Evolutionary conservation across 2,329 filamentous ascomycete species (phyloP).

Genomic region (Penicillium hesseltinei): DNA sequence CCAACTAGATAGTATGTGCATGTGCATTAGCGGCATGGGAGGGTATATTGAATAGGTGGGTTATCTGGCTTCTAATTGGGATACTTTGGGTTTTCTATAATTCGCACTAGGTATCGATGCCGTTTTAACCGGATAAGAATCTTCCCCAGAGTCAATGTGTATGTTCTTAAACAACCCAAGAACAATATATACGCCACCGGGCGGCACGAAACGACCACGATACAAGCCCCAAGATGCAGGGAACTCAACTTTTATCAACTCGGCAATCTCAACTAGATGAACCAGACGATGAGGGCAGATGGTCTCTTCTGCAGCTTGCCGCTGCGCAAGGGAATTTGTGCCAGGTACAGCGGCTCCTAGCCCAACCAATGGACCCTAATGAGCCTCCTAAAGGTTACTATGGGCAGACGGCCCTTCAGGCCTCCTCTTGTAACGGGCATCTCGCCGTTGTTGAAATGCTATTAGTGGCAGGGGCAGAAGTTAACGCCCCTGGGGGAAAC

Average conservation of each 20-base stretch:
- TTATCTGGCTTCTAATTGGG: too few relatives aligned
- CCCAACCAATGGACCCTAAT: neutral
- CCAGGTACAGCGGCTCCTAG: neutral
- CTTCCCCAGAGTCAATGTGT: too few relatives aligned
- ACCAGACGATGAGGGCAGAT: neutral
- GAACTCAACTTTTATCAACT: neutral
- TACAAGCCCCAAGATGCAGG: neutral
- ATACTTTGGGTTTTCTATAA: too few relatives aligned
- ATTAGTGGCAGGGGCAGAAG: neutral
- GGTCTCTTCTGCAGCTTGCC: neutral
- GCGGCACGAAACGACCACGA: too few relatives aligned
- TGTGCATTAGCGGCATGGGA: too few relatives aligned
- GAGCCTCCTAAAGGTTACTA: neutral
- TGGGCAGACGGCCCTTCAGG: neutral
- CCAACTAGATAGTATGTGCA: too few relatives aligned
- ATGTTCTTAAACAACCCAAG: too few relatives aligned
- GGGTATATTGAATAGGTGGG: too few relatives aligned
- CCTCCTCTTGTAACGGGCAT: neutral
- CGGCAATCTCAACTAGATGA: neutral
- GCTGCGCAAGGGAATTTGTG: neutral
- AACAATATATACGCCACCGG: too few relatives aligned
- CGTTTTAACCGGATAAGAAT: too few relatives aligned
- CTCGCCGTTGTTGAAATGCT: neutral
- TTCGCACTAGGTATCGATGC: too few relatives aligned
- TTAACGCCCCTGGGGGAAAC: neutral